Percentiles rank a stretch among this genome's conserved stretches.
phyloP scores from a whole-genome alignment of 1,284 basidiomycete genomes.

The Entoloma clypeatum region DNA sequence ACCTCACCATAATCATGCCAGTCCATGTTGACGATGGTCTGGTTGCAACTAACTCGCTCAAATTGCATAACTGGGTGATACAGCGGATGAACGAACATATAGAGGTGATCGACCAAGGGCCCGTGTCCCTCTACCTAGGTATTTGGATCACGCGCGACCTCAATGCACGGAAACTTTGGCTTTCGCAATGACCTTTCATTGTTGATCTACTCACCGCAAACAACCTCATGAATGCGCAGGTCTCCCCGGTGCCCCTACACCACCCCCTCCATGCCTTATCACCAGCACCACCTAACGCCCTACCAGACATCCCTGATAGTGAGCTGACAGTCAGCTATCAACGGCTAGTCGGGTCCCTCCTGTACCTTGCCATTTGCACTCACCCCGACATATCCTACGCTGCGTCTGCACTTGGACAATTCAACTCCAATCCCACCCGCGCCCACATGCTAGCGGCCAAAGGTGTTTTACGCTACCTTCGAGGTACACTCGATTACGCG shows the following conservation, averaged over 20 bases:
- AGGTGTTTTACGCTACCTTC: constrained; percentile 4
- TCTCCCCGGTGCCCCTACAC: constrained; percentile 12
- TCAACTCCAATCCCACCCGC: constrained; percentile 5
- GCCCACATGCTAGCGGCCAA: constrained; percentile 10
- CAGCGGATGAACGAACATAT: constrained; percentile 4
- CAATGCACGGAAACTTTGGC: constrained; percentile 14
- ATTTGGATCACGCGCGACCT: constrained; percentile 22
- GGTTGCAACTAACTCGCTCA: no score
- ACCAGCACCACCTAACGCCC: constrained; percentile 1
- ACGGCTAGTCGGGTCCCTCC: constrained; percentile 2
- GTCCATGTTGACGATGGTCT: no score
- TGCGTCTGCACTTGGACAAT: constrained; percentile 1
- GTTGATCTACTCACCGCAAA: constrained; percentile 13
- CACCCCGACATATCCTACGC: constrained; percentile 7
- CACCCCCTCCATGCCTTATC: no score
- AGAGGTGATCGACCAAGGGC: constrained; percentile 21
- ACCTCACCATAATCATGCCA: no score
- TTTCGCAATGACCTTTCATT: constrained; percentile 28
- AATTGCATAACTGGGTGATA: no score
- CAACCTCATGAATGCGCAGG: constrained; percentile 13
- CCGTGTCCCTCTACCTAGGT: constrained; percentile 23
- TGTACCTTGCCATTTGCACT: constrained; percentile 8
- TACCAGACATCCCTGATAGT: constrained; percentile 12
- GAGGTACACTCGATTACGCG: constrained; percentile 5
- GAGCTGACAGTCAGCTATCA: constrained; percentile 4